Evolutionary conservation across 768 basidiomycete species (phyloP).

Genomic region (Podaxis sp.): DNA sequence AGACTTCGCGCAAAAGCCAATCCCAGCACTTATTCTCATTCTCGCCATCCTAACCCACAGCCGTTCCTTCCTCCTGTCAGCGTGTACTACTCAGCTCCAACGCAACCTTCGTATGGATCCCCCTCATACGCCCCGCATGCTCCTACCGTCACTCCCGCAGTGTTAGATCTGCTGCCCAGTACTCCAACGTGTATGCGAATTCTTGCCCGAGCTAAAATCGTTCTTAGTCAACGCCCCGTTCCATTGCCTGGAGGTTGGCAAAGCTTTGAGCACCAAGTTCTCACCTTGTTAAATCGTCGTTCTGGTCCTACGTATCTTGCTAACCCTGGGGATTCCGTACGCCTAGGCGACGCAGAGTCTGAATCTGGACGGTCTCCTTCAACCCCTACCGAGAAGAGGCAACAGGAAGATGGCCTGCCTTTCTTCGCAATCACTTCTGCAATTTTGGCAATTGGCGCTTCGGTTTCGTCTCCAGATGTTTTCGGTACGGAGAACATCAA

Average conservation of each 20-base stretch:
- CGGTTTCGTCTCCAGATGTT: constrained; percentile 16
- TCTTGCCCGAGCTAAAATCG: constrained; percentile 25
- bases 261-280: constrained; percentile 4
- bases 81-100: constrained; percentile 26
- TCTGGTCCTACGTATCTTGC: constrained; percentile 55
- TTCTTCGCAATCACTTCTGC: constrained; percentile 64
- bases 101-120: constrained; percentile 2
- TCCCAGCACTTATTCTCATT: constrained; percentile 12
- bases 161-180: constrained; percentile 36
- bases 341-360: constrained; percentile 15
- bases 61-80: constrained; percentile 28
- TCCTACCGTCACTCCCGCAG: constrained; percentile 31
- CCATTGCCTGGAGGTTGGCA: constrained; percentile 23
- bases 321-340: constrained; percentile 25
- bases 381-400: neutral
- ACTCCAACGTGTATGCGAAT: constrained; percentile 26
- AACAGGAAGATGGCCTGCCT: constrained; percentile 26
- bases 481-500: constrained; percentile 17
- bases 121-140: constrained; percentile 13
- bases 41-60: constrained; percentile 30
- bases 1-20: constrained; percentile 1
- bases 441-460: constrained; percentile 58
- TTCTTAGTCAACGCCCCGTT: constrained; percentile 26
- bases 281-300: constrained; percentile 2
- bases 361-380: constrained; percentile 1